Conservation (phyloP, 2,329 filamentous ascomycete species). For the Pseudopithomyces chartarum region DNA sequence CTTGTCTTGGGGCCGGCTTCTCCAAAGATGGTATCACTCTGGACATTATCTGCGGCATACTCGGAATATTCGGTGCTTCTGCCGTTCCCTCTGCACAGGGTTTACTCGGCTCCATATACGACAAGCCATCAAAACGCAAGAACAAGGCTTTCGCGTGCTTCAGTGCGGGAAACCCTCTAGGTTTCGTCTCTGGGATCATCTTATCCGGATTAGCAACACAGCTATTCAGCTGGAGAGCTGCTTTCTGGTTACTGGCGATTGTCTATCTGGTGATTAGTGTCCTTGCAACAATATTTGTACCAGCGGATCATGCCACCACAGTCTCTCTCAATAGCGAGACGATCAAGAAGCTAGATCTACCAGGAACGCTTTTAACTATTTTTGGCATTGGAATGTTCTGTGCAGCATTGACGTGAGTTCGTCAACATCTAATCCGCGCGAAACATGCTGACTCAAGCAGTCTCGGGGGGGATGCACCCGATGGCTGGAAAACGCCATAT, state of each 20-base stretch:
- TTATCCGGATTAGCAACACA: constrained; percentile 66
- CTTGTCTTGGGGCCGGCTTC: constrained; percentile 64
- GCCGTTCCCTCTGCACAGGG: constrained; percentile 69
- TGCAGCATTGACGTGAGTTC: constrained; percentile 61
- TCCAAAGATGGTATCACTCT: constrained; percentile 62
- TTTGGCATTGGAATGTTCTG: constrained; percentile 70
- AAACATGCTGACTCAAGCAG: constrained; percentile 28
- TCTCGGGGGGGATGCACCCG: constrained; percentile 58
- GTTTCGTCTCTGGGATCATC: constrained; percentile 63
- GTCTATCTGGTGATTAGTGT: constrained; percentile 66
- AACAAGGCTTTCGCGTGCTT: constrained; percentile 70
- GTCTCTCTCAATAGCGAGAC: constrained; percentile 52
- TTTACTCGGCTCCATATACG: constrained; percentile 67
- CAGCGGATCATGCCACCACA: constrained; percentile 57
- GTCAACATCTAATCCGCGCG: background rate
- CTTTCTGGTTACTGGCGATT: constrained; percentile 66
- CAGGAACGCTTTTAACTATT: constrained; percentile 65
- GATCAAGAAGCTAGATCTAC: constrained; percentile 63
- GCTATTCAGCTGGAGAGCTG: constrained; percentile 67
- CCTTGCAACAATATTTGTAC: constrained; percentile 66
- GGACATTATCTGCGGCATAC: constrained; percentile 66
- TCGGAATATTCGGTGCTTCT: constrained; percentile 68
- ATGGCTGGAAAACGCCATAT: constrained; percentile 67
- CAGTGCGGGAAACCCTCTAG: constrained; percentile 61
- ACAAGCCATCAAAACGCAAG: constrained; percentile 65